Evolutionary conservation across 345 rosid species (phyloP).

Genomic region (Lepidium aucheri): DNA sequence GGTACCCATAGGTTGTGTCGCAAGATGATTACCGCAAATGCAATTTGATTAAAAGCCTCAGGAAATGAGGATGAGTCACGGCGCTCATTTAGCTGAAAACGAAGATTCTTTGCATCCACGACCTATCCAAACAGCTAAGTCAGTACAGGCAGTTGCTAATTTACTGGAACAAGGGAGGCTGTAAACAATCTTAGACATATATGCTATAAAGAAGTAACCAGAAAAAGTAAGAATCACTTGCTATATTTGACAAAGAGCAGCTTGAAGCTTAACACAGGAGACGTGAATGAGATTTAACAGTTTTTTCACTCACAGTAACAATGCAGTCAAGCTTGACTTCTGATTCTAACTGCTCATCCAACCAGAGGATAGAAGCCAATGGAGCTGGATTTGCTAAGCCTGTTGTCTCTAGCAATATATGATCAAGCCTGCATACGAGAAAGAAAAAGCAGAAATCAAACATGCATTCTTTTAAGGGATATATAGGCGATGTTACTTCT

Average conservation of each 20-base stretch:
- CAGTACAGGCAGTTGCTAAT: not conserved
- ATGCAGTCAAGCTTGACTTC: conserved; percentile 87
- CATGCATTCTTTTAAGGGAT: not conserved
- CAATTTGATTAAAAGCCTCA: conserved; percentile 86
- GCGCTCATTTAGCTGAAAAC: conserved; percentile 53
- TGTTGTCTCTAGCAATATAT: conserved; percentile 94
- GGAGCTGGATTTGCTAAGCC: conserved; percentile 98
- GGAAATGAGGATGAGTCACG: conserved; percentile 64
- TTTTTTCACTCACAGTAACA: conserved; percentile 50
- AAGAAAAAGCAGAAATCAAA: conserved; percentile 1
- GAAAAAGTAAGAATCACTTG: not conserved
- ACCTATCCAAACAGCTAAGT: conserved; percentile 45
- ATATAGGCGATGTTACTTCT: not conserved
- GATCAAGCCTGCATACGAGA: conserved; percentile 58
- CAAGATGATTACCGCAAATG: conserved; percentile 63
- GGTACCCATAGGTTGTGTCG: not conserved
- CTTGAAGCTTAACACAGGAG: not conserved
- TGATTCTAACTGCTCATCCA: conserved; percentile 93
- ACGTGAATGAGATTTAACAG: not conserved
- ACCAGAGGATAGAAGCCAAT: conserved; percentile 86
- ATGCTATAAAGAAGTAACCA: not conserved
- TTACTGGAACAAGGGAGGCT: not conserved
- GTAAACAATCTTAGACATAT: not conserved
- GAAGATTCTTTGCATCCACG: conserved; percentile 93
- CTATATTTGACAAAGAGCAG: not conserved